Conservation (phyloP, 768 basidiomycete genomes). For the Pulveroboletus sp. region DNA sequence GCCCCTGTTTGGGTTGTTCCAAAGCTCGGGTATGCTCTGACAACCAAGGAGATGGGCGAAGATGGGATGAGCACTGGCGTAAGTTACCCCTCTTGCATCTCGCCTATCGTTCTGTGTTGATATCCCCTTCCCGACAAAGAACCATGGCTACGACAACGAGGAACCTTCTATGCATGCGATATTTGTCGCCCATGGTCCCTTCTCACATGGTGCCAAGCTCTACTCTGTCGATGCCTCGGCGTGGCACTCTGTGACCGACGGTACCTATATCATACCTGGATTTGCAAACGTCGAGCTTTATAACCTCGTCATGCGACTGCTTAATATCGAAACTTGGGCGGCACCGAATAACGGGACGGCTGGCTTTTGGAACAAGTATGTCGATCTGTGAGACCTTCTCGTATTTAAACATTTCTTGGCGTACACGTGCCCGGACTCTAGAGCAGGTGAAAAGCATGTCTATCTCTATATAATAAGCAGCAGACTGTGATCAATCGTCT, state of each 20-base stretch:
- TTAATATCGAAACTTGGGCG: constrained; percentile 56
- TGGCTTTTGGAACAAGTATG: constrained; percentile 83
- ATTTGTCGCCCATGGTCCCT: constrained; percentile 91
- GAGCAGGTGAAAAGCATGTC: neutral
- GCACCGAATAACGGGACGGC: constrained; percentile 73
- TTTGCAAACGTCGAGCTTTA: constrained; percentile 88
- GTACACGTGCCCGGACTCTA: neutral
- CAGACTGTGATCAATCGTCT: too few species aligned
- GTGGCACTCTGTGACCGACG: constrained; percentile 65
- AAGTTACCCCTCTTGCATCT: constrained; percentile 27
- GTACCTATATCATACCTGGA: constrained; percentile 68
- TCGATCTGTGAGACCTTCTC: constrained; percentile 28
- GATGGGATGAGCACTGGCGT: constrained; percentile 74
- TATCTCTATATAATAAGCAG: too few species aligned
- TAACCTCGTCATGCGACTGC: constrained; percentile 71
- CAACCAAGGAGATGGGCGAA: constrained; percentile 58
- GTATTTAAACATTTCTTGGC: neutral
- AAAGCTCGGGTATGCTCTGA: constrained; percentile 75
- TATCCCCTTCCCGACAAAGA: constrained; percentile 41
- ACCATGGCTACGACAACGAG: constrained; percentile 87
- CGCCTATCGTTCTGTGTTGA: neutral
- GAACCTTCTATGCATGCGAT: constrained; percentile 80
- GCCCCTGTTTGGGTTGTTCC: constrained; percentile 88
- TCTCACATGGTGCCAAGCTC: constrained; percentile 67
- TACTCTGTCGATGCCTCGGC: constrained; percentile 16